These are phyloP conservation scores for Prunus padus DNA, from an alignment of 306 rosid species.

Conservation along the genomic window DNA sequence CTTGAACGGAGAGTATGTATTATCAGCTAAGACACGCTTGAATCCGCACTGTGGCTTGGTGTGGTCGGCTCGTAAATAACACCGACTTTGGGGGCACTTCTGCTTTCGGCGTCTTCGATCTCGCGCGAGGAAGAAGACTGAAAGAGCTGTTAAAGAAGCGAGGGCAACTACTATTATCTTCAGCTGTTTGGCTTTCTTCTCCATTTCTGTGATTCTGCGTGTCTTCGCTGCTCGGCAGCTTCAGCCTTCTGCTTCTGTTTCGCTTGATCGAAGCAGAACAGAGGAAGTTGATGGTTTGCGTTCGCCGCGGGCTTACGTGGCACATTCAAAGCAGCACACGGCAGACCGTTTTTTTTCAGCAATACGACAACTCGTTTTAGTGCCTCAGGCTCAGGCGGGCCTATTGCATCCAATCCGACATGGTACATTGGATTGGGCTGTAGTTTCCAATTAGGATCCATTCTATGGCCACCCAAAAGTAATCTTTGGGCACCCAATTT, in stretches of 20 bases:
- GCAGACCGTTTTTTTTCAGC: neutral
- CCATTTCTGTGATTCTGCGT: conserved; percentile 32
- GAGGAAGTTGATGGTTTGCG: neutral
- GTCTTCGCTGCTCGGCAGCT: neutral
- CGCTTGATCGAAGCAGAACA: neutral
- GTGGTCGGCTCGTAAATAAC: conserved; percentile 59
- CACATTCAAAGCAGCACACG: neutral
- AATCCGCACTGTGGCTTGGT: conserved; percentile 65
- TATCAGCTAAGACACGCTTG: conserved; percentile 74
- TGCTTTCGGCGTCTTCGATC: conserved; percentile 38
- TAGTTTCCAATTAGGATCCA: neutral
- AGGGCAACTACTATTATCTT: conserved; percentile 45
- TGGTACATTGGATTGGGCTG: neutral
- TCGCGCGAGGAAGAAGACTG: conserved; percentile 45
- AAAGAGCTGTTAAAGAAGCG: conserved; percentile 53
- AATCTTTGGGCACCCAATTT: too few species aligned
- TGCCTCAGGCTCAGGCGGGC: neutral
- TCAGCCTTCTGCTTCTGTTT: neutral
- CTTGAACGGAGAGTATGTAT: conserved; percentile 67
- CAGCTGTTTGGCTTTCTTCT: conserved; percentile 24
- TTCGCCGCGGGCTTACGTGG: conserved; percentile 13
- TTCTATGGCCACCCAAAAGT: neutral
- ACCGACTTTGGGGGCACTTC: conserved; percentile 37
- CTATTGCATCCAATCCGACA: neutral
- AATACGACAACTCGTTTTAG: neutral